These are phyloP conservation scores for Triticum dicoccoides DNA, from an alignment of 176 grass and related monocot genomes.

Conservation along the genomic window DNA sequence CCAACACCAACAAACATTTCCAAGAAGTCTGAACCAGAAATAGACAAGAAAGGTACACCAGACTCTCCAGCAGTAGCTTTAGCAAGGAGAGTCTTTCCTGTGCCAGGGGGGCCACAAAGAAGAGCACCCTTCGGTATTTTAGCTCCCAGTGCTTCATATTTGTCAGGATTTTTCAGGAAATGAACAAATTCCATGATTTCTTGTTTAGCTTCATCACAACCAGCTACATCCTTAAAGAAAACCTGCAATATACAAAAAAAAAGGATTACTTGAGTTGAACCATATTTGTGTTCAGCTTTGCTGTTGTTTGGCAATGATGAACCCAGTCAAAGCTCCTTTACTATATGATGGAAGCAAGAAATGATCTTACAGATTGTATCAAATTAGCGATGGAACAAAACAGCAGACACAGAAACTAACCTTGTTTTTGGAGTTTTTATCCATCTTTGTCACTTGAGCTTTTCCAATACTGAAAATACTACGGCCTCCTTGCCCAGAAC, in stretches of 20 bases:
- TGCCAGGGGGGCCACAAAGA: conserved; percentile 82
- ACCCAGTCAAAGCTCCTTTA: conserved; percentile 13
- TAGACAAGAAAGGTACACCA: conserved; percentile 82
- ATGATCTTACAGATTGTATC: background rate
- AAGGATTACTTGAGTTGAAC: conserved; percentile 1
- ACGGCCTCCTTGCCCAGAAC: conserved; percentile 40
- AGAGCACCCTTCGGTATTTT: conserved; percentile 98
- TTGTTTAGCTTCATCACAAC: conserved; percentile 97
- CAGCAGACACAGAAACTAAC: conserved; percentile 30
- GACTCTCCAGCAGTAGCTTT: conserved; percentile 97
- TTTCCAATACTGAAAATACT: conserved; percentile 91
- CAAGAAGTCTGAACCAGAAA: conserved; percentile 91
- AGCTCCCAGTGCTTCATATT: conserved; percentile 90
- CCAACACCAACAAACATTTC: conserved; percentile 99
- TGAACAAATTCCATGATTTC: conserved; percentile 99
- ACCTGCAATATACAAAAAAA: conserved; percentile 48
- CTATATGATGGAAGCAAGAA: background rate
- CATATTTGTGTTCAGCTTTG: conserved; percentile 13
- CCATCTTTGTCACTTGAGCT: conserved; percentile 83
- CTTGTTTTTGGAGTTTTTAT: conserved; percentile 96
- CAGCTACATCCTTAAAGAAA: conserved; percentile 95
- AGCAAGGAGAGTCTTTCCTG: conserved; percentile 92
- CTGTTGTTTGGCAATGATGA: conserved; percentile 13
- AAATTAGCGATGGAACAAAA: conserved; percentile 9
- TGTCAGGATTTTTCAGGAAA: conserved; percentile 94